Percentiles rank a stretch among this genome's conserved stretches.
Conservation (phyloP, 2,329 filamentous ascomycete genomes). For the Balansia obtecta region DNA sequence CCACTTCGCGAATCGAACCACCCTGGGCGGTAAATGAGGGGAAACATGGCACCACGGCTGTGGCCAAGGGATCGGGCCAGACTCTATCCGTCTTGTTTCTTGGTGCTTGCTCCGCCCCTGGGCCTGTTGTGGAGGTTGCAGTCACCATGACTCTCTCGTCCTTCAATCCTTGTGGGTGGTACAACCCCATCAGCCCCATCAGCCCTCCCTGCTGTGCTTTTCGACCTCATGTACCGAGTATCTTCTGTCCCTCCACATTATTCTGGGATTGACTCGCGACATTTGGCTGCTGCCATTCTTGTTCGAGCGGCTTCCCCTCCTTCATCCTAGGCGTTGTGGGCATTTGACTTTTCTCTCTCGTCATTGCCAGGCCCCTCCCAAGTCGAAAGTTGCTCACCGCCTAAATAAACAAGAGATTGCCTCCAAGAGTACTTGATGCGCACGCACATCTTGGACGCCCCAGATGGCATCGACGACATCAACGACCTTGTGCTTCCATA, state of each 20-base stretch:
- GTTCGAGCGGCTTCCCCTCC: background rate
- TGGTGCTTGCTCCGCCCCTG: background rate
- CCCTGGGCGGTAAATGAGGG: too few relatives aligned
- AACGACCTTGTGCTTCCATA: too few relatives aligned
- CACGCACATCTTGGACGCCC: too few relatives aligned
- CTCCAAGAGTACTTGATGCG: too few relatives aligned
- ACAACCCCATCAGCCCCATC: background rate
- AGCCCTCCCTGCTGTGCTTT: background rate
- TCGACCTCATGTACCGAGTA: too few relatives aligned
- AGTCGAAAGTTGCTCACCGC: too few relatives aligned
- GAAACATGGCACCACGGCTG: background rate
- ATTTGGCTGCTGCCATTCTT: background rate
- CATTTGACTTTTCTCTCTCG: background rate
- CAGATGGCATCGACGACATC: too few relatives aligned
- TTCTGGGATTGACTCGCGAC: background rate
- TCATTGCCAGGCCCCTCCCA: too few relatives aligned
- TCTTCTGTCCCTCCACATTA: background rate
- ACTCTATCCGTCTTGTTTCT: background rate
- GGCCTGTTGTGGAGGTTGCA: background rate
- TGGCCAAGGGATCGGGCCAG: background rate
- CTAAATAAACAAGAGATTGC: too few relatives aligned
- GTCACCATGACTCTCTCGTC: background rate
- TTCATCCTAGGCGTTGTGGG: background rate
- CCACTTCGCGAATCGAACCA: too few relatives aligned
- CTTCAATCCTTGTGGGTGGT: background rate